Base-by-base conservation (phyloP, 441 rosid genomes). In the Gossypium laxum region DNA sequence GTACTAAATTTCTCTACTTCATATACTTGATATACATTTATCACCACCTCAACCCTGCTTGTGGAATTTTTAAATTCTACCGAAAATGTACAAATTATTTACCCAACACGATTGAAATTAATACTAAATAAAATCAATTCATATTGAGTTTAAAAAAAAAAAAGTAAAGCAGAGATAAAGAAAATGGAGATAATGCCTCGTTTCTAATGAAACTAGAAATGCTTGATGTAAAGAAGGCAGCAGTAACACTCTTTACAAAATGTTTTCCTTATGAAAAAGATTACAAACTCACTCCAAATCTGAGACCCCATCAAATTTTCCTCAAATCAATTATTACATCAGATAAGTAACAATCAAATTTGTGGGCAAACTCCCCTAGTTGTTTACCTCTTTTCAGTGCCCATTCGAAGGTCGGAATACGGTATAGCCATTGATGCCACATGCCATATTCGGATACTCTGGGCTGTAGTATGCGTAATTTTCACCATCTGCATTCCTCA, bases 361-460 rank as follows among this genome's bases (percentile, higher is more conserved):
- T 6, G 22, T 0, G 17, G 74, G 73, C 50, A 18, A 17, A 51
- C 38, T 26, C 76, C 65, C 30, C 34, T 24, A 59, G 21, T 28
- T 30, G 28, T 19, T 34, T 28, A 26, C 55, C 38, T 70, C 8
- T 74, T 79, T 76, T 88, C 86, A 93, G 66, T 83, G 91, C 32
- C 95, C 91, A 28, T 85, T 90, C 6, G 92, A 87, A 67, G 96
- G 96, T 78, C 88, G 83, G 81, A 78, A 90, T 58, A 81, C 85
- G 8, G 88, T 71, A 71, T 86, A 88, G 38, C 93, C 85, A 64
- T 84, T 89, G 76, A 81, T 80, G 51, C 86, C 79, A 70, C 84
- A 69, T 11, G 92, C 80, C 77, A 82, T 54, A 76, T 85, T 87
- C 5, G 86, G 74, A 57, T 80, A 84, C 3, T 85, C 88, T 0